A percentile compares a stretch with the other conserved stretches of the same genome.
phyloP scores from a whole-genome alignment of 257 asterid species.

The Solanum medicagineum region DNA sequence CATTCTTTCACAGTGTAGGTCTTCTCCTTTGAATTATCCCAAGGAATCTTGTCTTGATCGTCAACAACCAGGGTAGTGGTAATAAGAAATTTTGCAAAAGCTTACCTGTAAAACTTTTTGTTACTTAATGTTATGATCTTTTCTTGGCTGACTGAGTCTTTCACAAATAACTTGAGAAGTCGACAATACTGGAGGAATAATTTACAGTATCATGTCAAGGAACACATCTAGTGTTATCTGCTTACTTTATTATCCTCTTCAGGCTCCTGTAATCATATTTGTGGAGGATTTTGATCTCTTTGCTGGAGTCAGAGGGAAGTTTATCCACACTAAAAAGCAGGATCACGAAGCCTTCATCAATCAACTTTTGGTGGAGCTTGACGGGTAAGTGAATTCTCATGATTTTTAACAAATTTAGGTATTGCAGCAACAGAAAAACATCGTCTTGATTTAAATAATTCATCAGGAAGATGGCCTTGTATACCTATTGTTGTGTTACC shows the following conservation, averaged over 20 bases:
- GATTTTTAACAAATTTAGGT: neutral
- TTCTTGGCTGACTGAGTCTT: neutral
- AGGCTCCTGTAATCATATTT: conserved; percentile 98
- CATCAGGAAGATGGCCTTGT: neutral
- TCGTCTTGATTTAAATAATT: neutral
- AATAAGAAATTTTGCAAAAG: neutral
- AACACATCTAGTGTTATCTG: conserved; percentile 2
- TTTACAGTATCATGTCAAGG: neutral
- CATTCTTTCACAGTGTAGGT: no score
- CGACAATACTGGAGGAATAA: neutral
- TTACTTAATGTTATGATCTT: neutral
- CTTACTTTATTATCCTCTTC: conserved; percentile 9
- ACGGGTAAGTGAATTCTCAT: conserved; percentile 48
- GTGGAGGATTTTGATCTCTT: conserved; percentile 98
- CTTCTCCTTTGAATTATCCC: no score
- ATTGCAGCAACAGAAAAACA: neutral
- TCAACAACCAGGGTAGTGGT: neutral
- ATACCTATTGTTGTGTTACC: neutral
- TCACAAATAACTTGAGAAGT: neutral
- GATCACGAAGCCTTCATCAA: conserved; percentile 98
- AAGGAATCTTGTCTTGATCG: no score
- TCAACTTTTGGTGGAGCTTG: conserved; percentile 97
- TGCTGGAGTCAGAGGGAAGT: conserved; percentile 96
- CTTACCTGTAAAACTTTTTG: neutral
- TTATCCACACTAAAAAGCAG: conserved; percentile 79